phyloP scores from a whole-genome alignment of 768 basidiomycete genomes.

The Candolleomyces efflorescens region DNA sequence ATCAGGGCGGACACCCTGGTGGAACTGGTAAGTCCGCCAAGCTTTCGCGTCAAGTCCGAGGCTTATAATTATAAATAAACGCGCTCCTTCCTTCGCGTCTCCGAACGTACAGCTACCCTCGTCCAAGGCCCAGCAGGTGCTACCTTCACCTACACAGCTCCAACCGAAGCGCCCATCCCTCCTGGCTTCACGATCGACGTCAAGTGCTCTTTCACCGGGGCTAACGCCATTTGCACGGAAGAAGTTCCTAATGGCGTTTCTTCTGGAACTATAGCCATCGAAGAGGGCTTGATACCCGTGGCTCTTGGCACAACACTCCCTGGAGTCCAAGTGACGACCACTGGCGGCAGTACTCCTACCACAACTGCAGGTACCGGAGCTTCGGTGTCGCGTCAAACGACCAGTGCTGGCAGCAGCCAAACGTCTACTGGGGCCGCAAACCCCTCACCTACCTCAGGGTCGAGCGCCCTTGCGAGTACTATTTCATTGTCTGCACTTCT shows the following conservation, averaged over 20 bases:
- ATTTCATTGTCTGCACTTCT: too few relatives aligned
- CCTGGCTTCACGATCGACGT: conserved; percentile 14
- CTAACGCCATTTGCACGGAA: conserved; percentile 19
- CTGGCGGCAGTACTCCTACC: not conserved
- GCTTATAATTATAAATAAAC: too few relatives aligned
- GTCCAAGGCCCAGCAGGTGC: conserved; percentile 21
- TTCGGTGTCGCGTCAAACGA: too few relatives aligned
- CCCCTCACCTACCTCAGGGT: too few relatives aligned
- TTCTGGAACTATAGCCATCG: conserved; percentile 16
- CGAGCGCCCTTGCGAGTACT: too few relatives aligned
- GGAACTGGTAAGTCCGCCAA: too few relatives aligned
- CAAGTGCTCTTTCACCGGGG: conserved; percentile 15
- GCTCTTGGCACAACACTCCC: not conserved
- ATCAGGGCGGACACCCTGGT: too few relatives aligned
- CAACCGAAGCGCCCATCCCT: conserved; percentile 3
- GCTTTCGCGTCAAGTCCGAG: too few relatives aligned
- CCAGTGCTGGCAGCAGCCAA: not conserved
- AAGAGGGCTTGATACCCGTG: not conserved
- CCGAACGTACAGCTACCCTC: conserved; percentile 17
- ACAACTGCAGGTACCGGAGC: too few relatives aligned
- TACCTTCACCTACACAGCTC: conserved; percentile 14
- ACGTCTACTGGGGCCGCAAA: not conserved
- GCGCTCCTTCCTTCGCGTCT: not conserved
- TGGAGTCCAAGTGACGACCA: conserved; percentile 10
- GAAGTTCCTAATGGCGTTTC: conserved; percentile 9